Conservation (phyloP, 768 basidiomycete genomes). For the Xerocomellus chrysenteron region DNA sequence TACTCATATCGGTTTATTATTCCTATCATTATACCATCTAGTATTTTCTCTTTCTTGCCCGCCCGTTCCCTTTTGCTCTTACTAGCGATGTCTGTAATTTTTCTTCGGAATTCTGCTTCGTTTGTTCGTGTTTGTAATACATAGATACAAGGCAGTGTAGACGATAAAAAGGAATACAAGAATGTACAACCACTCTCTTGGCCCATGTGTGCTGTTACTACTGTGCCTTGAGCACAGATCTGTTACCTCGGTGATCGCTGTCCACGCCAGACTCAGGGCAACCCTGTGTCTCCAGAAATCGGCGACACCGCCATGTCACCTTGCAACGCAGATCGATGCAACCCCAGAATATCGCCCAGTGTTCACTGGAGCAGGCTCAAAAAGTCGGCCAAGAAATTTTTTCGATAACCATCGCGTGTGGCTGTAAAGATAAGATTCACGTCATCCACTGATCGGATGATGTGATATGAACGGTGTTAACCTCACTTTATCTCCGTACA, state of each 20-base stretch:
- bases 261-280: too few relatives aligned
- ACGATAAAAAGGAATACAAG: slow-evolving; percentile 1
- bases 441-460: slow-evolving; percentile 3
- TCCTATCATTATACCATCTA: slow-evolving; percentile 27
- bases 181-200: slow-evolving; percentile 8
- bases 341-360: neutral
- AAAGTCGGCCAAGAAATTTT: neutral
- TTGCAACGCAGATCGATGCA: neutral
- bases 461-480: slow-evolving; percentile 9
- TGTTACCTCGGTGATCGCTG: slow-evolving; percentile 5
- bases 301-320: neutral
- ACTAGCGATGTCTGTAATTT: neutral
- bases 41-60: neutral
- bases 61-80: neutral
- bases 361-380: too few relatives aligned
- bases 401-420: slow-evolving; percentile 11
- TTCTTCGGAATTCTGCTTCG: neutral
- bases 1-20: slow-evolving; percentile 12
- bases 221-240: neutral
- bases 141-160: slow-evolving; percentile 20
- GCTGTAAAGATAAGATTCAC: neutral
- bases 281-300: neutral
- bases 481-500: neutral
- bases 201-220: neutral
- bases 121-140: slow-evolving; percentile 15